Conservation (phyloP, 768 basidiomycete species). For the Rhizopogon salebrosus region DNA sequence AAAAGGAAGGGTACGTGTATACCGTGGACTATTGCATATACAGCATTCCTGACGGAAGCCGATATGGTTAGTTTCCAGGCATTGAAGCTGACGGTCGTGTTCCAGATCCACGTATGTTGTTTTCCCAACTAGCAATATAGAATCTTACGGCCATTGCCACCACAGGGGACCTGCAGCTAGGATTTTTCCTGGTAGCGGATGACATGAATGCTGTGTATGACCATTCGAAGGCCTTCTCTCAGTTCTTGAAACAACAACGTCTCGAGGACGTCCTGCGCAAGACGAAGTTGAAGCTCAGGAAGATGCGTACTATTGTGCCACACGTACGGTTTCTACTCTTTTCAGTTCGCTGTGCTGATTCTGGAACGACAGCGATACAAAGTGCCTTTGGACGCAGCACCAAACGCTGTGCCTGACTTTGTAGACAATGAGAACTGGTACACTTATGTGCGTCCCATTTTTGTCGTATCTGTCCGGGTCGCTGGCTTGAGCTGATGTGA, state of each 20-base stretch:
- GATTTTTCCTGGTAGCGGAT: slow-evolving; percentile 5
- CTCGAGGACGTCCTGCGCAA: slow-evolving; percentile 16
- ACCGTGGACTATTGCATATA: not conserved
- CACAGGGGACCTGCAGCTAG: not conserved
- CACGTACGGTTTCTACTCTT: slow-evolving; percentile 27
- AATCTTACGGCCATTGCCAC: not conserved
- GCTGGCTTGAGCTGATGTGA: not conserved
- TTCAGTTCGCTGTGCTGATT: not conserved
- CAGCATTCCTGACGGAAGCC: not conserved
- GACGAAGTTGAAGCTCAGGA: slow-evolving; percentile 17
- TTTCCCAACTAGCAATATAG: not conserved
- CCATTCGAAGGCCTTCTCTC: slow-evolving; percentile 30
- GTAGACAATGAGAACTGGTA: slow-evolving; percentile 30
- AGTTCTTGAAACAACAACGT: slow-evolving; percentile 28
- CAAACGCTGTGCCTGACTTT: slow-evolving; percentile 29
- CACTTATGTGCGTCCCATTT: slow-evolving; percentile 18
- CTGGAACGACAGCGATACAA: slow-evolving; percentile 25
- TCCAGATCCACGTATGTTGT: not conserved
- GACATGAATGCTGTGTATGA: slow-evolving; percentile 28
- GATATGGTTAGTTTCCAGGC: not conserved
- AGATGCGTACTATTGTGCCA: slow-evolving; percentile 31
- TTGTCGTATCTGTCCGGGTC: not conserved
- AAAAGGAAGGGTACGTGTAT: slow-evolving; percentile 11
- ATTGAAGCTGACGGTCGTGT: slow-evolving; percentile 1
- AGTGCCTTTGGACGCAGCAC: slow-evolving; percentile 20